Evolutionary conservation across 2,329 filamentous ascomycete genomes (phyloP), one percentile per base, ranked within the genome.

Genomic region (Chaetomium sp.): DNA sequence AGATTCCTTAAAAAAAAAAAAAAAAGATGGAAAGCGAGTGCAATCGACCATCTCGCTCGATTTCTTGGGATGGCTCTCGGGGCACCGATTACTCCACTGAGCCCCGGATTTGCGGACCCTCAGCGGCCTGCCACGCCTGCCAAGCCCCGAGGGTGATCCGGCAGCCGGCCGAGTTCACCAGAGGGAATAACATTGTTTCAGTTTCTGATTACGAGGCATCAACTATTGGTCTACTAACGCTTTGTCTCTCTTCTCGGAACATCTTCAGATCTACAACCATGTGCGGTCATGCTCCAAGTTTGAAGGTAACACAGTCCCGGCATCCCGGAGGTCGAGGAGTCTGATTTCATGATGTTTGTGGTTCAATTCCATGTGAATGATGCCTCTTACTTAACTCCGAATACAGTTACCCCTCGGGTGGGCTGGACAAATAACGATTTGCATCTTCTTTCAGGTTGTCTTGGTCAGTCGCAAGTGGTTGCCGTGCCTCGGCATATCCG

Each of bases 401-500:
- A 42, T 42, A 1, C 4, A 35, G 9, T 16, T 38, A 13, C 35
- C 35, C 12, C 33, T 19, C 35, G 27, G 27, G 4, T 42, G 35
- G 38, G 38, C 6, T 42, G 16, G 19, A n/a, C 38, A 42, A 35
- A 42, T n/a, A 16, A n/a, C 38, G 19, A 42, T n/a, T 42, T 42
- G 38, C 3, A 42, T 35, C 19, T 7, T 54, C 42, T 54, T 35
- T 31, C 51, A 13, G 25, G 4, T 53, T 25, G 50, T 29, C 27
- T 53, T 27, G 45, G 25, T 6, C 35, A 49, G 51, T 56, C 51
- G 59, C 59, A 56, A 55, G 42, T 19, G 60, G 8, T 19, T 8
- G 21, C 31, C 25, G 9, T 42, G 33, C 54, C 60, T 62, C 60
- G 60, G 60, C 53, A 49, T 27, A 47, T 35, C 51, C 16, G 51